A percentile compares a stretch with the other conserved stretches of the same genome.
phyloP scores from a whole-genome alignment of 2,329 filamentous ascomycete genomes.

The Microcyclospora tardicrescens region DNA sequence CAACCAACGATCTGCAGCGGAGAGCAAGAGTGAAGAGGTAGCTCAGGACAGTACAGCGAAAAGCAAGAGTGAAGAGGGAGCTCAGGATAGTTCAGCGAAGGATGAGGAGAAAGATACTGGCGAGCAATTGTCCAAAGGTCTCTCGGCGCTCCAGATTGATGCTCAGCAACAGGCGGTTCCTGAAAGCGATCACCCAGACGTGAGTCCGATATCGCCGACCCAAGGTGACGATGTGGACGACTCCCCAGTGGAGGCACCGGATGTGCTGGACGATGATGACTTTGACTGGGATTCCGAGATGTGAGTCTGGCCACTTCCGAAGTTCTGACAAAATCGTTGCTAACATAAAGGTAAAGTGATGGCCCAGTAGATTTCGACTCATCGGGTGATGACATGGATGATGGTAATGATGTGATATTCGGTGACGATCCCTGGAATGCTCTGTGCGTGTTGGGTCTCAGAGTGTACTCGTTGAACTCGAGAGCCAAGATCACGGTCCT shows the following conservation, averaged over 20 bases:
- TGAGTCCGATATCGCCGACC: slow-evolving; percentile 1
- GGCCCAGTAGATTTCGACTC: slow-evolving; percentile 8
- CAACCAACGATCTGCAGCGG: not conserved
- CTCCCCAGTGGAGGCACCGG: slow-evolving; percentile 8
- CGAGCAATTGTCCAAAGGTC: not conserved
- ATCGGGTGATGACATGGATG: slow-evolving; percentile 1
- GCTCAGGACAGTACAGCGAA: not conserved
- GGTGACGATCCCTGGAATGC: slow-evolving; percentile 47
- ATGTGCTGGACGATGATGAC: slow-evolving; percentile 19
- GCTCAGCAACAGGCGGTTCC: not conserved
- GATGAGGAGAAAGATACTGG: not conserved
- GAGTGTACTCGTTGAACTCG: slow-evolving; percentile 42
- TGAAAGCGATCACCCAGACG: not conserved
- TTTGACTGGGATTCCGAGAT: slow-evolving; percentile 22
- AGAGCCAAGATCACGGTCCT: slow-evolving; percentile 41
- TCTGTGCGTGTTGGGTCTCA: slow-evolving; percentile 45
- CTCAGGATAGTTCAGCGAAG: not conserved
- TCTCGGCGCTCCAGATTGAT: not conserved
- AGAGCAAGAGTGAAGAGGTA: not conserved
- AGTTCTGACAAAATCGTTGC: not conserved
- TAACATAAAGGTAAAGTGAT: slow-evolving; percentile 5
- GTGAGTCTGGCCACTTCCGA: slow-evolving; percentile 3
- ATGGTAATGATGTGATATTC: slow-evolving; percentile 20
- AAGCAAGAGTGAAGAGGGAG: not conserved
- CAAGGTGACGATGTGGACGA: slow-evolving; percentile 8